These are phyloP conservation scores for Phytopythium sindhum DNA, from an alignment of 352 stramenopile genomes.

Conservation along the genomic window DNA sequence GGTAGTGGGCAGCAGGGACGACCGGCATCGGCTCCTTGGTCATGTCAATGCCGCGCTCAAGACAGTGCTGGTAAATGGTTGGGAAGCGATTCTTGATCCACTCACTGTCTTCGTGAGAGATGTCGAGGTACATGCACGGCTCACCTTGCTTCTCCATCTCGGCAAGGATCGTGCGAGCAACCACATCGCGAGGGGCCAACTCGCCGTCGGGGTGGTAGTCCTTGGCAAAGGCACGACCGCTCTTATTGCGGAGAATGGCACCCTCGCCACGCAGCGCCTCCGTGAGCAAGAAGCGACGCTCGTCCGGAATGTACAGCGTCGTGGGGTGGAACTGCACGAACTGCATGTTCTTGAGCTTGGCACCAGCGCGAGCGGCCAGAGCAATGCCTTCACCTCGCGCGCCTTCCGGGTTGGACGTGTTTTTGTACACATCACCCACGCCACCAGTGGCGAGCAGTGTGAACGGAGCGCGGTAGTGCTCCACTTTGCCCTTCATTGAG, in stretches of 20 bases:
- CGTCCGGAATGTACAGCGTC: slow-evolving; percentile 88
- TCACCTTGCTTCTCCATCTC: slow-evolving; percentile 86
- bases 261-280: slow-evolving; percentile 92
- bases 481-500: slow-evolving; percentile 40
- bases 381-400: slow-evolving; percentile 71
- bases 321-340: slow-evolving; percentile 97
- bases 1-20: slow-evolving; percentile 93
- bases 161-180: slow-evolving; percentile 89
- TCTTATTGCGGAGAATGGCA: slow-evolving; percentile 85
- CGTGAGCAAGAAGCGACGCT: slow-evolving; percentile 91
- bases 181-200: slow-evolving; percentile 92
- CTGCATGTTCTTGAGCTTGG: slow-evolving; percentile 89
- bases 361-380: slow-evolving; percentile 73
- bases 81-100: slow-evolving; percentile 89
- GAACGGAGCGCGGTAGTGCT: slow-evolving; percentile 73
- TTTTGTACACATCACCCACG: slow-evolving; percentile 92
- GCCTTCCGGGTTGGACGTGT: slow-evolving; percentile 92
- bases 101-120: slow-evolving; percentile 83
- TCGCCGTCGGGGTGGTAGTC: slow-evolving; percentile 92
- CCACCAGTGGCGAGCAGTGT: slow-evolving; percentile 93
- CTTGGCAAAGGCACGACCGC: slow-evolving; percentile 79
- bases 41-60: slow-evolving; percentile 87
- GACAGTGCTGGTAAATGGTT: slow-evolving; percentile 82
- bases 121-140: slow-evolving; percentile 91
- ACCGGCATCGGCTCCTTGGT: slow-evolving; percentile 88